Percentiles rank a stretch among this genome's conserved stretches.
Evolutionary conservation across 2,329 filamentous ascomycete species (phyloP).

Genomic region (Exophiala mesophila): DNA sequence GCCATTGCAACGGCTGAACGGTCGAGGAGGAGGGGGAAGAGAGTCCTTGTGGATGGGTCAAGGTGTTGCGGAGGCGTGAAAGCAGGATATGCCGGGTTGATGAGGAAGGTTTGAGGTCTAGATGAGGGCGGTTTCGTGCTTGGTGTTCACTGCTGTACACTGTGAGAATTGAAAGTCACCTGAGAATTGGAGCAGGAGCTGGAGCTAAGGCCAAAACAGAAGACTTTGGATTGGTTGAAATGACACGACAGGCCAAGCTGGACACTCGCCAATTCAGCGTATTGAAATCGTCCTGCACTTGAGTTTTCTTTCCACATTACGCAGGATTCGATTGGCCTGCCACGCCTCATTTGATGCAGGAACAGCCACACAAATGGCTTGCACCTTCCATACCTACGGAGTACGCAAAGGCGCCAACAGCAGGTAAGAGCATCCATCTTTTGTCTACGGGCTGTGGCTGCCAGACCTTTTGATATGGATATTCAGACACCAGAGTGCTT

Average conservation of each 20-base stretch:
- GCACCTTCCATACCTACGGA: too few relatives aligned
- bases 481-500: too few relatives aligned
- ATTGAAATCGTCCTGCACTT: too few relatives aligned
- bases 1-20: conserved; percentile 50
- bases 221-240: conserved; percentile 14
- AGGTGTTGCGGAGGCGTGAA: conserved; percentile 2
- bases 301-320: neutral
- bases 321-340: neutral
- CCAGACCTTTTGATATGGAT: too few relatives aligned
- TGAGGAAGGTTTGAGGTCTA: neutral
- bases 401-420: too few relatives aligned
- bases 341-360: neutral
- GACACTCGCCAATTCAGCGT: too few relatives aligned
- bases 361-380: too few relatives aligned
- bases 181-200: conserved; percentile 9
- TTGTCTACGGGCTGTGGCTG: too few relatives aligned
- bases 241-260: conserved; percentile 1
- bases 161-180: conserved; percentile 13
- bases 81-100: conserved; percentile 1
- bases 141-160: too few relatives aligned
- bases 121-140: neutral
- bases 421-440: too few relatives aligned
- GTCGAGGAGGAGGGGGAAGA: conserved; percentile 9
- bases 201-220: conserved; percentile 2
- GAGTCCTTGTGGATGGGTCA: conserved; percentile 10